These are phyloP conservation scores for Yamadazyma oceani DNA, from an alignment of 1,139 yeast species.

Conservation along the genomic window DNA sequence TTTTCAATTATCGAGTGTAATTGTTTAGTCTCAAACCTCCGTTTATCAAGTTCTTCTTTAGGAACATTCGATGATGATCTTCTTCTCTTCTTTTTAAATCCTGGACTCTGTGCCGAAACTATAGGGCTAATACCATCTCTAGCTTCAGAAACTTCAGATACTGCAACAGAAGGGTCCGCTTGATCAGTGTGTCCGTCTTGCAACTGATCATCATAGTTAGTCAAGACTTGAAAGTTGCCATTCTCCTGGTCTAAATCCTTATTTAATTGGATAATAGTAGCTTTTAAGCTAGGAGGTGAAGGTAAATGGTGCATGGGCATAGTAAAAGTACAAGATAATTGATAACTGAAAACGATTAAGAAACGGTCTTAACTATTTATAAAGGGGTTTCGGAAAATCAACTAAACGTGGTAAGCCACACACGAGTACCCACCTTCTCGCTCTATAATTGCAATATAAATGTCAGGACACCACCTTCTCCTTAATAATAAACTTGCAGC, in stretches of 20 bases:
- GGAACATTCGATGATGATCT: constrained; percentile 47
- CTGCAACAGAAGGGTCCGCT: constrained; percentile 4
- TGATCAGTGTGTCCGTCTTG: constrained; percentile 4
- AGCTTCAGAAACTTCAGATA: background rate
- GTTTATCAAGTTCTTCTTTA: constrained; percentile 53
- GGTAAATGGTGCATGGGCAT: constrained; percentile 35
- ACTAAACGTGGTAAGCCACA: too few relatives aligned
- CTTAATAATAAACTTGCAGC: too few relatives aligned
- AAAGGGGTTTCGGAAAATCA: too few relatives aligned
- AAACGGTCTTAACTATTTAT: too few relatives aligned
- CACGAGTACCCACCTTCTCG: too few relatives aligned
- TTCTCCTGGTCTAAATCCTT: constrained; percentile 44
- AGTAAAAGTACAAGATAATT: background rate
- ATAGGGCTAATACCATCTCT: constrained; percentile 7
- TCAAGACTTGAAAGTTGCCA: constrained; percentile 43
- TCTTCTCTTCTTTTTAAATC: constrained; percentile 43
- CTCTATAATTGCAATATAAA: too few relatives aligned
- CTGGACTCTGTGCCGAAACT: constrained; percentile 9
- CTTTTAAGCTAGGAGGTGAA: constrained; percentile 60
- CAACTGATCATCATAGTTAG: constrained; percentile 21
- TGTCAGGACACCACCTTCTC: too few relatives aligned
- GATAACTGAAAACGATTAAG: too few relatives aligned
- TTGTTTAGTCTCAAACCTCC: constrained; percentile 56
- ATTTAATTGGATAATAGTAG: constrained; percentile 62
- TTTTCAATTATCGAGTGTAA: constrained; percentile 82